Conservation (phyloP, 2,329 filamentous ascomycete species). For the Colletotrichum eleusines region DNA sequence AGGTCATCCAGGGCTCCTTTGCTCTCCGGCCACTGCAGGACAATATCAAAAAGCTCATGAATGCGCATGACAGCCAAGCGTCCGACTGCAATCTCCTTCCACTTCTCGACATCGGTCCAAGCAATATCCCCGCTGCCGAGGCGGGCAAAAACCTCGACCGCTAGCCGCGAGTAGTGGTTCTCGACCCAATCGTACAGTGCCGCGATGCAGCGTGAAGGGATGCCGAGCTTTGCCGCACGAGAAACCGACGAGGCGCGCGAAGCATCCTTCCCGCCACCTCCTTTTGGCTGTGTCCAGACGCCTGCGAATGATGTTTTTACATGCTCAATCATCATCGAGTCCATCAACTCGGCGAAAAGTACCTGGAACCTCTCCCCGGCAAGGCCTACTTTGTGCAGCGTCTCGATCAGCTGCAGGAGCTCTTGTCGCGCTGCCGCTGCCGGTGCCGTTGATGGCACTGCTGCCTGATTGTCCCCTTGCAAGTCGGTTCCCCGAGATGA, state of each 20-base stretch:
- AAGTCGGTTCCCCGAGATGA: conserved; percentile 33
- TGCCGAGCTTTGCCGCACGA: conserved; percentile 44
- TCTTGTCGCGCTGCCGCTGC: conserved; percentile 59
- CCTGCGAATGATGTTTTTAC: conserved; percentile 72
- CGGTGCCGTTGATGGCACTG: conserved; percentile 16
- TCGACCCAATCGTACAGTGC: conserved; percentile 76
- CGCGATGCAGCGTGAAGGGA: conserved; percentile 66
- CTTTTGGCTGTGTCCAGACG: conserved; percentile 63
- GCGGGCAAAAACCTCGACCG: conserved; percentile 69
- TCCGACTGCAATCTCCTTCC: conserved; percentile 77
- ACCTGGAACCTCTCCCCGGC: conserved; percentile 77
- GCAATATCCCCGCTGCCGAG: conserved; percentile 59
- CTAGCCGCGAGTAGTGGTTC: conserved; percentile 73
- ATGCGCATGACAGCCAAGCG: conserved; percentile 78
- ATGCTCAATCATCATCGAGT: conserved; percentile 73
- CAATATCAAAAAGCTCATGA: conserved; percentile 82
- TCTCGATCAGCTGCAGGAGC: conserved; percentile 67
- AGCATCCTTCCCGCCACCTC: conserved; percentile 45
- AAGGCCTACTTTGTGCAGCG: conserved; percentile 74
- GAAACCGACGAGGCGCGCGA: conserved; percentile 45
- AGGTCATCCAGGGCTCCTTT: conserved; percentile 80
- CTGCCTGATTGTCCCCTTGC: conserved; percentile 47
- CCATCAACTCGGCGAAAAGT: conserved; percentile 78
- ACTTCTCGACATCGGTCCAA: conserved; percentile 72
- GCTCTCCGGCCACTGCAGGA: conserved; percentile 79